phyloP scores from a whole-genome alignment of 139 green algal species.

The Chloropicon primus region DNA sequence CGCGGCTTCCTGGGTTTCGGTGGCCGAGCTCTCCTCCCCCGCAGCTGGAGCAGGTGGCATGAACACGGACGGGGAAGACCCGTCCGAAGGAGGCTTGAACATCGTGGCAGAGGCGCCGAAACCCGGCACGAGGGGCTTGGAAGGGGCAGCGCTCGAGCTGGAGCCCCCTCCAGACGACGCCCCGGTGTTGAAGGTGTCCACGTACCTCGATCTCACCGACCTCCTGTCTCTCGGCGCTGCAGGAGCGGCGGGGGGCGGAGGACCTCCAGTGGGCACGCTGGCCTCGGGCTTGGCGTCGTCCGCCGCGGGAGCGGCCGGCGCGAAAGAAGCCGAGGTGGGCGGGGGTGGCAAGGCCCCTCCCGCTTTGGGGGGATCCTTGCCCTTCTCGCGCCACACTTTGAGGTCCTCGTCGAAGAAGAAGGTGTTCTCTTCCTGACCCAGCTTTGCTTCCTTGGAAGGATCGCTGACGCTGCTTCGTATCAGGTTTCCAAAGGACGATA shows the following conservation, averaged over 20 bases:
- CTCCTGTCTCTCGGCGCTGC: too few relatives aligned
- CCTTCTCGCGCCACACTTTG: neutral
- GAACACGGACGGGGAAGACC: neutral
- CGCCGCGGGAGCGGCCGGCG: neutral
- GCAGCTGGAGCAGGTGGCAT: neutral
- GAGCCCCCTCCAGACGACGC: neutral
- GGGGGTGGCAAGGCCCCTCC: neutral
- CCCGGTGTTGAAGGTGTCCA: neutral
- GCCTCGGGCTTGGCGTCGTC: neutral
- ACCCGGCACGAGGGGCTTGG: neutral
- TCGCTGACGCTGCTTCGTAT: neutral
- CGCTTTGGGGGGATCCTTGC: neutral
- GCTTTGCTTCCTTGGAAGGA: neutral
- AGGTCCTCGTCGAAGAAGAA: neutral
- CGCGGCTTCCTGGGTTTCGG: too few relatives aligned
- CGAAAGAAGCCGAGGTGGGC: neutral
- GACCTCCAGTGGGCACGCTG: too few relatives aligned
- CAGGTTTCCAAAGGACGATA: neutral
- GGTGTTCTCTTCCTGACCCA: neutral
- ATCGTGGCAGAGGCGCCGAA: neutral
- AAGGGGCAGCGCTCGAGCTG: neutral
- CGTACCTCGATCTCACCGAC: neutral
- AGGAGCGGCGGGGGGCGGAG: too few relatives aligned
- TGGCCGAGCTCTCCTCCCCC: neutral
- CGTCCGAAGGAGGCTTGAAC: neutral